These are phyloP conservation scores for Dalbergia cultrata DNA, from an alignment of 306 rosid genomes.

Conservation along the genomic window DNA sequence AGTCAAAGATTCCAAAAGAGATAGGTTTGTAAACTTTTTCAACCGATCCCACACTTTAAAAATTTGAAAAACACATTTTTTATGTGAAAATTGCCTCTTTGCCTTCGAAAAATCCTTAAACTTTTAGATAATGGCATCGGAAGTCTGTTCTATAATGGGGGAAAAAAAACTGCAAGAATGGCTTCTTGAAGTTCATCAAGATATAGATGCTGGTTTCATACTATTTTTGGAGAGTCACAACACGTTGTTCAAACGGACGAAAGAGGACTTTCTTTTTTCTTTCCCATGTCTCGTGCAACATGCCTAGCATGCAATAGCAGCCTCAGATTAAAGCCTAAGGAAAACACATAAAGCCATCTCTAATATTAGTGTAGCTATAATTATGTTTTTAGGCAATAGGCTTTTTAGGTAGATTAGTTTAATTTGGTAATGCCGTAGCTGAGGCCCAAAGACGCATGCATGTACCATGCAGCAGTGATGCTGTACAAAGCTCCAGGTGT, in stretches of 20 bases:
- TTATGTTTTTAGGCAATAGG: too few relatives aligned
- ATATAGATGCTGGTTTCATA: neutral
- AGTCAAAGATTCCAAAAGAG: too few relatives aligned
- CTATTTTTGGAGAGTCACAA: slow-evolving; percentile 36
- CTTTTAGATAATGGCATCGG: neutral
- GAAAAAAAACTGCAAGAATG: neutral
- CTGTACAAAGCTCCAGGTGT: slow-evolving; percentile 45
- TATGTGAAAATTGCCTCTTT: too few relatives aligned
- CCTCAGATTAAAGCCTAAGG: slow-evolving; percentile 3
- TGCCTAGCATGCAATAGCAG: neutral
- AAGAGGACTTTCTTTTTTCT: neutral
- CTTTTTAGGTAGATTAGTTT: neutral
- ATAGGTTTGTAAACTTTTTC: too few relatives aligned
- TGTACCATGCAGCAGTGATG: slow-evolving; percentile 37
- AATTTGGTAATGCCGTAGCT: slow-evolving; percentile 26
- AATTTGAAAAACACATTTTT: too few relatives aligned
- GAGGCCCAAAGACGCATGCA: slow-evolving; percentile 24
- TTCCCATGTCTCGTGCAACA: slow-evolving; percentile 17
- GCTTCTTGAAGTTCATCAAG: slow-evolving; percentile 12
- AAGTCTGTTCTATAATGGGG: neutral
- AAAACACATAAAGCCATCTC: neutral
- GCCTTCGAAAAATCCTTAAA: too few relatives aligned
- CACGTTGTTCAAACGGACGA: slow-evolving; percentile 38
- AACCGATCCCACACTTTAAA: too few relatives aligned
- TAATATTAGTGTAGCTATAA: neutral